These are phyloP conservation scores for Penicillium digitatum DNA, from an alignment of 2,329 filamentous ascomycete species.

Conservation along the genomic window DNA sequence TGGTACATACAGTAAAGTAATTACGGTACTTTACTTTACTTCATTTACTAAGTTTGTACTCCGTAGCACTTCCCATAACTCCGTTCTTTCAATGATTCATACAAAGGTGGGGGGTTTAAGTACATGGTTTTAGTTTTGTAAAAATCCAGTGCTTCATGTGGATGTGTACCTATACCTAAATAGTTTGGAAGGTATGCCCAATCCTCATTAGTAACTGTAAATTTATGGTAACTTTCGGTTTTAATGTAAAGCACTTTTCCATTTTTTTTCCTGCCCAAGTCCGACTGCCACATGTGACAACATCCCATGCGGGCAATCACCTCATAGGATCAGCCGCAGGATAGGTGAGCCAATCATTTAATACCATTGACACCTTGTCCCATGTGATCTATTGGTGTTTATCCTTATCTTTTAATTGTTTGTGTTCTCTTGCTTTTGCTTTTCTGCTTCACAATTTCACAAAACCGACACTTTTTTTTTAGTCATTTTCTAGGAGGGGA, in stretches of 20 bases:
- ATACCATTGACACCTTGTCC: neutral
- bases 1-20: neutral
- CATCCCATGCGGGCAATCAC: constrained; percentile 19
- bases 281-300: constrained; percentile 21
- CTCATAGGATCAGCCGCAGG: constrained; percentile 7
- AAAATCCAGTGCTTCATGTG: no score
- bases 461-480: no score
- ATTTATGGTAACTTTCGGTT: neutral
- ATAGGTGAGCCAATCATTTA: neutral
- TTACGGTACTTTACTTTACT: no score
- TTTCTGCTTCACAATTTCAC: no score
- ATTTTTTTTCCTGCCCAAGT: constrained; percentile 1
- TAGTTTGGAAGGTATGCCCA: no score
- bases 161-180: no score
- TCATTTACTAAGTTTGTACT: no score
- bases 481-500: neutral
- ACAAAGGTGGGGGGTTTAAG: no score
- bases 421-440: neutral
- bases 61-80: neutral
- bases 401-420: neutral
- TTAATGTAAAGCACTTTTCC: neutral
- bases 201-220: neutral
- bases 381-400: neutral
- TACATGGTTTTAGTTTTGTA: no score
- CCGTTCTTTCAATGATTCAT: neutral